Conservation (phyloP, 164 flowering plant genomes). For the Chimonanthus praecox region DNA sequence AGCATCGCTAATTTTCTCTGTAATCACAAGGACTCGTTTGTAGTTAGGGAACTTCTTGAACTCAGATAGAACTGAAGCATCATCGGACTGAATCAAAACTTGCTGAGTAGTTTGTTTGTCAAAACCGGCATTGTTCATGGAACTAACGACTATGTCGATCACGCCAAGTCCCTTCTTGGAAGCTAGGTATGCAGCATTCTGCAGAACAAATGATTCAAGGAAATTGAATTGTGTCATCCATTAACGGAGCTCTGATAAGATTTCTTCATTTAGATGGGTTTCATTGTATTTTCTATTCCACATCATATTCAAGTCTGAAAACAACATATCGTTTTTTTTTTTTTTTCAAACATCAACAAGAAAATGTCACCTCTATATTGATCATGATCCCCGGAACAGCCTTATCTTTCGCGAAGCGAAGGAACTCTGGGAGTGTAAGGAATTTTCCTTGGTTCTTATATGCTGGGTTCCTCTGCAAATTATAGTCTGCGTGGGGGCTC, state of each 20-base stretch:
- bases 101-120: conserved; percentile 65
- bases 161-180: conserved; percentile 67
- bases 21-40: conserved; percentile 40
- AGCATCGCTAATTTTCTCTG: conserved; percentile 37
- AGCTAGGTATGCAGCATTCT: conserved; percentile 92
- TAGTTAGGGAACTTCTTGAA: conserved; percentile 44
- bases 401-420: conserved; percentile 15
- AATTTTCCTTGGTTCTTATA: conserved; percentile 14
- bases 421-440: conserved; percentile 16
- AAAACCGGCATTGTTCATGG: conserved; percentile 60
- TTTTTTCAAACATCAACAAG: background rate
- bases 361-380: conserved; percentile 12
- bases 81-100: conserved; percentile 75
- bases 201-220: conserved; percentile 5
- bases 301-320: too few relatives aligned
- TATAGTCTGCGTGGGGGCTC: conserved; percentile 27
- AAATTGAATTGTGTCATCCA: background rate
- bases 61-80: conserved; percentile 57
- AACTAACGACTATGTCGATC: conserved; percentile 38
- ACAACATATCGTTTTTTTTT: background rate
- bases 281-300: too few relatives aligned
- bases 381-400: conserved; percentile 11
- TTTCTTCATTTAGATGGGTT: too few relatives aligned
- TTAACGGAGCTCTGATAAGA: too few relatives aligned
- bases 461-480: conserved; percentile 30